phyloP scores from a whole-genome alignment of 2,329 filamentous ascomycete genomes.

The Graphium sp. region DNA sequence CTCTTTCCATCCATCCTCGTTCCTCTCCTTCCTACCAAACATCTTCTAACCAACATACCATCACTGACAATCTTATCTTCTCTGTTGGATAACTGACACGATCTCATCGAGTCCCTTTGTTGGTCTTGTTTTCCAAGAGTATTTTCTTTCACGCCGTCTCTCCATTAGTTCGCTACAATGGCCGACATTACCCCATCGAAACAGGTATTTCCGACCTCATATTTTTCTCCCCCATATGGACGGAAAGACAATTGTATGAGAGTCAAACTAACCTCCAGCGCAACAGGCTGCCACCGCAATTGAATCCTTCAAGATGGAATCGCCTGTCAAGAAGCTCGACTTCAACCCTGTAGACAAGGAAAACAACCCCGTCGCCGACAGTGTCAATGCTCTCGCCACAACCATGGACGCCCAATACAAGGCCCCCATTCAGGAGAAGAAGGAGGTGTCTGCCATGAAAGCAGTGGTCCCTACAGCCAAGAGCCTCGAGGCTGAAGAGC shows the following conservation, averaged over 20 bases:
- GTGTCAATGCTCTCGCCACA: slow-evolving; percentile 31
- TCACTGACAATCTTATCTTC: neutral
- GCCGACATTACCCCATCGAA: slow-evolving; percentile 49
- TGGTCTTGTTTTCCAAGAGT: too few species aligned
- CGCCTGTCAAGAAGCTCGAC: slow-evolving; percentile 78
- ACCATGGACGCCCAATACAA: slow-evolving; percentile 19
- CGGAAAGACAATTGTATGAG: too few species aligned
- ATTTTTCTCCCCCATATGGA: too few species aligned
- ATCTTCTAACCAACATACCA: neutral
- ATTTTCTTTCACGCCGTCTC: neutral
- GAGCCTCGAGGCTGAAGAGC: slow-evolving; percentile 64
- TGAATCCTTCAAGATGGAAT: slow-evolving; percentile 82
- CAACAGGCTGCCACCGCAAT: slow-evolving; percentile 70
- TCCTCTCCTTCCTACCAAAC: slow-evolving; percentile 3
- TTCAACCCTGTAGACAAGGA: slow-evolving; percentile 66
- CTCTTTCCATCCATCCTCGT: slow-evolving; percentile 6
- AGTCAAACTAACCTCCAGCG: neutral
- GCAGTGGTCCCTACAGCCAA: slow-evolving; percentile 31
- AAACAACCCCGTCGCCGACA: slow-evolving; percentile 38
- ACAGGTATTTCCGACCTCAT: slow-evolving; percentile 27
- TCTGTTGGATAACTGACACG: too few species aligned
- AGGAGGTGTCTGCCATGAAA: slow-evolving; percentile 24
- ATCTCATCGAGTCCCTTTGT: too few species aligned
- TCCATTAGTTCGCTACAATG: slow-evolving; percentile 40
- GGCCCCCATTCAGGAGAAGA: slow-evolving; percentile 17